Conservation (phyloP, 2,329 filamentous ascomycete genomes). For the Diplodia mutila region DNA sequence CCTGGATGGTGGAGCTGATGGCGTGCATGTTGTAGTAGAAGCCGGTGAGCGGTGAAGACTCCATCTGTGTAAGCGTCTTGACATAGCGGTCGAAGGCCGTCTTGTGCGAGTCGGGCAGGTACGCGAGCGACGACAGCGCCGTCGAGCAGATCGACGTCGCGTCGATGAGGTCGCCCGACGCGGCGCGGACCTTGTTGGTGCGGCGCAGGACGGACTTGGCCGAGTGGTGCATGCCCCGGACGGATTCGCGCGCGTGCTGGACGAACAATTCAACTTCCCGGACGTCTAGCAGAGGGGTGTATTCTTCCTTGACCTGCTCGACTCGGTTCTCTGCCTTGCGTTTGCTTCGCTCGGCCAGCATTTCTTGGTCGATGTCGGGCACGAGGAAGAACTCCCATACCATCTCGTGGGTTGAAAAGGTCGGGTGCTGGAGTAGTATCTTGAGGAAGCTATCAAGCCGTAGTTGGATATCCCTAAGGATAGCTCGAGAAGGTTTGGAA, state of each 20-base stretch:
- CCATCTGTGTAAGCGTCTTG: slow-evolving; percentile 64
- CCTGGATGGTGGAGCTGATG: slow-evolving; percentile 81
- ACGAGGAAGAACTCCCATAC: slow-evolving; percentile 99
- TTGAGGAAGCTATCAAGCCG: slow-evolving; percentile 86
- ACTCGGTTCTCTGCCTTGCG: slow-evolving; percentile 81
- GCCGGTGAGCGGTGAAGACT: slow-evolving; percentile 71
- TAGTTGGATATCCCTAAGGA: slow-evolving; percentile 85
- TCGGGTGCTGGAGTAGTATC: slow-evolving; percentile 83
- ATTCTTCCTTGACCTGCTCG: slow-evolving; percentile 88
- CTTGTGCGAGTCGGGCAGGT: slow-evolving; percentile 70
- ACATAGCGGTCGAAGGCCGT: slow-evolving; percentile 75
- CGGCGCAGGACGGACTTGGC: slow-evolving; percentile 81
- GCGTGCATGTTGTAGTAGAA: slow-evolving; percentile 79
- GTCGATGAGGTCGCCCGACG: slow-evolving; percentile 68
- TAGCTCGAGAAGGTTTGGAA: slow-evolving; percentile 83
- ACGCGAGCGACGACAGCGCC: slow-evolving; percentile 60
- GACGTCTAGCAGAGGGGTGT: slow-evolving; percentile 76
- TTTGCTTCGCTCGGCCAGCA: slow-evolving; percentile 85
- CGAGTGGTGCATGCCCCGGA: slow-evolving; percentile 80
- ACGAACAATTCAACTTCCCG: slow-evolving; percentile 92
- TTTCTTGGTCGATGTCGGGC: slow-evolving; percentile 85
- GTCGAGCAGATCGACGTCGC: slow-evolving; percentile 60
- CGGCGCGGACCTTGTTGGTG: slow-evolving; percentile 72
- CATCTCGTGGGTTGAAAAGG: slow-evolving; percentile 94
- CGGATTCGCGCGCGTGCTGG: slow-evolving; percentile 85